These are phyloP conservation scores for Austropuccinia psidii DNA, from an alignment of 1,284 basidiomycete species.

Conservation along the genomic window DNA sequence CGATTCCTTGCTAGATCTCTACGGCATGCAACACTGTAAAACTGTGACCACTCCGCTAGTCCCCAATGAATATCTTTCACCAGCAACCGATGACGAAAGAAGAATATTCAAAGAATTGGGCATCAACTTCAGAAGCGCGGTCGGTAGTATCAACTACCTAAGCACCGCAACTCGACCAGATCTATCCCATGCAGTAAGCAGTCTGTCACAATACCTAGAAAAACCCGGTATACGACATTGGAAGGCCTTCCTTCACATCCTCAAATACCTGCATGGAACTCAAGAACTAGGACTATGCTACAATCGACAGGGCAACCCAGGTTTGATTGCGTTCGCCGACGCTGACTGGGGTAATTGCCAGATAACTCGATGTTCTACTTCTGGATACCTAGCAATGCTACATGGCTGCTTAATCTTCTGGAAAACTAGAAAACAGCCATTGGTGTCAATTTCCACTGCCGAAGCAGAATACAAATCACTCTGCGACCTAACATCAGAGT, in stretches of 20 bases:
- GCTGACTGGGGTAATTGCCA: not conserved
- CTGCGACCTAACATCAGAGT: not conserved
- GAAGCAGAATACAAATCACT: not conserved
- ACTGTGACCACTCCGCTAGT: too few relatives aligned
- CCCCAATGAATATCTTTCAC: too few relatives aligned
- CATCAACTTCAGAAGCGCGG: not conserved
- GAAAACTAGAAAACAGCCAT: not conserved
- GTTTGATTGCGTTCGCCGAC: not conserved
- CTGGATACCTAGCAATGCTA: not conserved
- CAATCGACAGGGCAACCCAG: too few relatives aligned
- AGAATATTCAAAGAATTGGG: too few relatives aligned
- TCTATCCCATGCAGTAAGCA: not conserved
- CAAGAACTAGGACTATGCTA: not conserved
- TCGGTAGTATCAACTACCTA: not conserved
- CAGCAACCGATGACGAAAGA: too few relatives aligned
- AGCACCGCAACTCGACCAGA: not conserved
- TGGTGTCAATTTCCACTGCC: not conserved
- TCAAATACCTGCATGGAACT: not conserved
- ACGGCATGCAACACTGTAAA: too few relatives aligned
- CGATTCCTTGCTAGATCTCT: too few relatives aligned
- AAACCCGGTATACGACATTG: not conserved
- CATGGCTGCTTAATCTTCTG: not conserved
- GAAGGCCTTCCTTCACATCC: not conserved
- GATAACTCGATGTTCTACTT: not conserved
- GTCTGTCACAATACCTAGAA: slow-evolving; percentile 4